A percentile compares a stretch with the other conserved stretches of the same genome.
phyloP scores from a whole-genome alignment of 73 alveolate genomes.

The Paramecium caudatum region DNA sequence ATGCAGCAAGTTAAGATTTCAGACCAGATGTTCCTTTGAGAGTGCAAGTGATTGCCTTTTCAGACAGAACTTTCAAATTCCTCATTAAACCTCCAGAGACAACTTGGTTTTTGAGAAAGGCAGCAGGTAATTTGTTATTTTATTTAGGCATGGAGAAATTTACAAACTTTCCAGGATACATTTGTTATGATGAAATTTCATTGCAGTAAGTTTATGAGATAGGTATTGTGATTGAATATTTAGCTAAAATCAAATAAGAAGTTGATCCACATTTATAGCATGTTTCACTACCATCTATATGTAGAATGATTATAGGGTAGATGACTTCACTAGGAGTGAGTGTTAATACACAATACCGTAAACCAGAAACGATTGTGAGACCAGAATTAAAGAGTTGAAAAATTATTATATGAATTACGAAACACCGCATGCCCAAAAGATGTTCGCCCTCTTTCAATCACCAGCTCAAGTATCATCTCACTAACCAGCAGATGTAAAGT shows the following conservation, averaged over 20 bases:
- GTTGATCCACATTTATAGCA: constrained; percentile 76
- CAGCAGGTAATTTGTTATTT: constrained; percentile 77
- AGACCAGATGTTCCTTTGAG: constrained; percentile 86
- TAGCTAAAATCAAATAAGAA: constrained; percentile 83
- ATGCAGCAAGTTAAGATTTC: constrained; percentile 79
- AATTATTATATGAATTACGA: constrained; percentile 20
- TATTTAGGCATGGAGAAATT: constrained; percentile 52
- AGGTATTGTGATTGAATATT: neutral
- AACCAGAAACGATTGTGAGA: constrained; percentile 50
- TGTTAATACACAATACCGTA: neutral
- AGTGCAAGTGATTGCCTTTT: constrained; percentile 82
- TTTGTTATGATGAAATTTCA: constrained; percentile 76
- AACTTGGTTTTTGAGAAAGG: constrained; percentile 87
- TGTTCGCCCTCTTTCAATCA: neutral
- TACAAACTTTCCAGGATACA: constrained; percentile 78
- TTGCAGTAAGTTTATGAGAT: constrained; percentile 82
- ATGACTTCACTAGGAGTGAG: constrained; percentile 32
- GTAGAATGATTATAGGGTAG: constrained; percentile 53
- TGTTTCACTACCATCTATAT: constrained; percentile 49
- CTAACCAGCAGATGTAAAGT: constrained; percentile 22
- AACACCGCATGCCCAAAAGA: constrained; percentile 45
- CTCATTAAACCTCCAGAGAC: constrained; percentile 89
- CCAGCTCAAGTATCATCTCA: constrained; percentile 14
- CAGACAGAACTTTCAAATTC: constrained; percentile 84
- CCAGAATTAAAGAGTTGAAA: constrained; percentile 58